Evolutionary conservation across 1,284 basidiomycete genomes (phyloP), one percentile per base, ranked within the genome.

Genomic region (Cutaneotrichosporon mucoides): DNA sequence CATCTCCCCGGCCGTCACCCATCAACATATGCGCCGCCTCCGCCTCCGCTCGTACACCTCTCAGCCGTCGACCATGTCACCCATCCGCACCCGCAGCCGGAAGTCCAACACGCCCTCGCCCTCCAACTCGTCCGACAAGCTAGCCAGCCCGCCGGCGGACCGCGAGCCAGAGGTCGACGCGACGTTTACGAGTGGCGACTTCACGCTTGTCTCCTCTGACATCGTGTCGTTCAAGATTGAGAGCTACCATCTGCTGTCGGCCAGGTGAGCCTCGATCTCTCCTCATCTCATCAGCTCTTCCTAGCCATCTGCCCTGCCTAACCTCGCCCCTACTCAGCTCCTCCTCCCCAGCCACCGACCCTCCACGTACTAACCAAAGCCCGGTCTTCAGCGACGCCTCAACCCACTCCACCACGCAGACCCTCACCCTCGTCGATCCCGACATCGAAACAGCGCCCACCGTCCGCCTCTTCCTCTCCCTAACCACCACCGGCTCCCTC

Each of bases 141-240:
- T 24, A 24, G 24, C 24, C 24, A 24, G 24, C 24, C 24, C 24
- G 24, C 24, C 24, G 24, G 24, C 24, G 24, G 24, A 24, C 24
- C 24, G 24, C 24, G 24, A 46, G 16, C 44, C 15, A n/a, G 12
- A 6, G n/a, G 33, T 24, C 38, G 49, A 51, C 49, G 5, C 7
- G 7, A 51, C 49, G 9, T 51, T 38, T 11, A 51, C 49, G 15
- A 33, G 37, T 5, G 57, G 57, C 35, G 53, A 55, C 38, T 59
- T 55, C 42, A 55, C 53, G 15, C 53, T 59, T 36, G 36, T 59
- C 47, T 59, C 58, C 13, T 51, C 48, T 7, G 58, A 59, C 53
- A n/a, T 35, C 1, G 48, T 52, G 3, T 5, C 7, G 4, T 59
- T 59, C 49, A 46, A 43, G 15, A 44, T 58, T 5, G 15, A 53